Base-by-base conservation (phyloP, 148 eudicot species). In the Rhododendron mucronatum region DNA sequence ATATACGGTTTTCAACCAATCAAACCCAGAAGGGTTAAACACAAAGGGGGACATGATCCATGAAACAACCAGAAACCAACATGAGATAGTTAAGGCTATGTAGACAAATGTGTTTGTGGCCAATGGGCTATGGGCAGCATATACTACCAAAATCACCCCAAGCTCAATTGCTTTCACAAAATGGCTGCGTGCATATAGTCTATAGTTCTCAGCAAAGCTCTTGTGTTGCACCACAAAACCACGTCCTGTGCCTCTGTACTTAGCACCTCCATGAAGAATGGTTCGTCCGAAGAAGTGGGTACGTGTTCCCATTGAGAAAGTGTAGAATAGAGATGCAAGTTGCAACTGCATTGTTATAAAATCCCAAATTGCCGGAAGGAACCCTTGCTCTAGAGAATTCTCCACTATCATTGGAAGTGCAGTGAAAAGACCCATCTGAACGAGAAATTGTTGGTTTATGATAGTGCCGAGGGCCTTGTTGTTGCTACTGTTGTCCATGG, bases 11-110 rank as follows among this genome's bases (percentile, higher is more conserved):
- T 96, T 95, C 59, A 96, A 87, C 99, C 99, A 96, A 85, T 96
- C 99, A 88, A 96, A 96, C 21, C 99, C 99, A 73, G 98, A 96
- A 47, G 99, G 99, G 85, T 96, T 96, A 83, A 96, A 96, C n/a
- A 94, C 90, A 88, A 96, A 96, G 35, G 99, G 99, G 21, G 95
- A 90, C 93, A 95, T 92, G 4, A 95, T 90, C 99, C 99, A 96
- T 55, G 99, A 95, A 41, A 95, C 47, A 37, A 96, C 98, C 26
- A 96, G 96, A 89, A 94, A 92, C 99, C 99, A 96, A 82, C 94
- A 91, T 13, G 99, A 89, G 84, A 96, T 89, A 50, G 93, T 89
- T 91, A 96, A 84, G 75, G 92, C 92, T 87, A 96, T 93, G 91
- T 96, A 96, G 9, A 95, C 93, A 79, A 96, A 96, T 50, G 95